Percentiles rank a stretch among this genome's conserved stretches.
These are phyloP conservation scores for Cryptosporidium viatorum DNA, from an alignment of 169 alveolate genomes.

Conservation along the genomic window DNA sequence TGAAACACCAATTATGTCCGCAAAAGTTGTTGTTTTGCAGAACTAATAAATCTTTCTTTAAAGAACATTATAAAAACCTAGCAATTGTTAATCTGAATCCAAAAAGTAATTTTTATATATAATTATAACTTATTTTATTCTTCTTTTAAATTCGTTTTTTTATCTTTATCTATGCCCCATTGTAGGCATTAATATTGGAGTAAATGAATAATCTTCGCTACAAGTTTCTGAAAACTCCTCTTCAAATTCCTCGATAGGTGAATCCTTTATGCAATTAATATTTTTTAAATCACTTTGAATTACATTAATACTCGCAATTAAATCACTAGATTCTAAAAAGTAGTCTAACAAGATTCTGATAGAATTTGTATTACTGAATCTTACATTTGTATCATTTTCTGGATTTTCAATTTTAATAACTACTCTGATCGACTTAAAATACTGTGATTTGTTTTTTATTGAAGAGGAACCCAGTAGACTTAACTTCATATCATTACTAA, in stretches of 20 bases:
- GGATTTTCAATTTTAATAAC: conserved; percentile 66
- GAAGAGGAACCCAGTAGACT: conserved; percentile 62
- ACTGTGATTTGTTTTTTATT: conserved; percentile 29
- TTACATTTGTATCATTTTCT: neutral
- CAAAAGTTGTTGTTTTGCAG: conserved; percentile 57
- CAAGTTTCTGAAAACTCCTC: conserved; percentile 24
- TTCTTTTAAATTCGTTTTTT: neutral
- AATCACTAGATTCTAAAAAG: neutral
- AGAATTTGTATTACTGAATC: neutral
- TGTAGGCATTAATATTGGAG: conserved; percentile 54
- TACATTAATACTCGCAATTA: neutral
- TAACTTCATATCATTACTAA: conserved; percentile 9
- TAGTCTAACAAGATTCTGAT: conserved; percentile 49
- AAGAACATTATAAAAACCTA: too few species aligned
- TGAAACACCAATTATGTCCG: conserved; percentile 44
- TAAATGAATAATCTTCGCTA: conserved; percentile 38
- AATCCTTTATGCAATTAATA: neutral
- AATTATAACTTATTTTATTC: neutral
- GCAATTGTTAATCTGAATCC: neutral
- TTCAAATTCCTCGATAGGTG: conserved; percentile 1
- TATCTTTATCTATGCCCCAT: conserved; percentile 65
- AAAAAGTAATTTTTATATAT: neutral
- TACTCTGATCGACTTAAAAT: conserved; percentile 46
- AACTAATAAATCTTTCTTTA: neutral
- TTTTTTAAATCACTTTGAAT: neutral